Evolutionary conservation across 2,329 filamentous ascomycete genomes (phyloP), one percentile per base, ranked within the genome.

Genomic region (Hawksworthiomyces lignivorus): DNA sequence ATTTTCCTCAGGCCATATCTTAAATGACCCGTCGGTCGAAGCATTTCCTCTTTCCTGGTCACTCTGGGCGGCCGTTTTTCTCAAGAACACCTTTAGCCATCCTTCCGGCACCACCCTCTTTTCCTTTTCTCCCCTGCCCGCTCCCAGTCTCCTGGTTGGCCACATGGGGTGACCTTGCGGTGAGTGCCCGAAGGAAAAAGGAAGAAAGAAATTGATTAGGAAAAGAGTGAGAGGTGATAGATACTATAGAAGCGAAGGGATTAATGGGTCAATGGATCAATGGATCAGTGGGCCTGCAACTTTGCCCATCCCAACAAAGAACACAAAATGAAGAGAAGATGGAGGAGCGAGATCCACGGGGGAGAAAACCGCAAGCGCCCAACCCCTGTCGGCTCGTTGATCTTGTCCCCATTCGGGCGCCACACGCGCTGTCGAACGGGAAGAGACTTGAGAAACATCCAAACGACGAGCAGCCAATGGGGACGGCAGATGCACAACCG

Each of bases 301-400:
- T n/a, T n/a, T n/a, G n/a, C n/a, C n/a, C n/a, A n/a, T n/a, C n/a
- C n/a, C 28, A 30, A 18, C 10, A 32, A 32, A 32, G n/a, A n/a
- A n/a, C n/a, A n/a, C n/a, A n/a, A n/a, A 11, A 8, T 6, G n/a
- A 9, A 21, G 12, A 9, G 20, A 24, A 7, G 20, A 35, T 14
- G 27, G 15, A n/a, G 27, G 27, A 29, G 17, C 30, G 19, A 32
- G 8, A 32, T 17, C 19, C 28, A n/a, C n/a, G n/a, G n/a, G n/a
- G n/a, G n/a, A n/a, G 8, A 26, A 26, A 26, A 12, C 5, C 24
- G 14, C 22, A 48, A 42, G 44, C 47, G 44, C 47, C 47, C 28
- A 43, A 44, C 44, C 47, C 44, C 33, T 46, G 44, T 12, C 8
- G 12, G 24, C 8, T 26, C 8, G 8, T 26, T 12, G 24, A 26